Evolutionary conservation across 192 early-diverging fungal species (phyloP), one percentile per base, ranked within the genome.

Genomic region (Paraglomus brasilianum): DNA sequence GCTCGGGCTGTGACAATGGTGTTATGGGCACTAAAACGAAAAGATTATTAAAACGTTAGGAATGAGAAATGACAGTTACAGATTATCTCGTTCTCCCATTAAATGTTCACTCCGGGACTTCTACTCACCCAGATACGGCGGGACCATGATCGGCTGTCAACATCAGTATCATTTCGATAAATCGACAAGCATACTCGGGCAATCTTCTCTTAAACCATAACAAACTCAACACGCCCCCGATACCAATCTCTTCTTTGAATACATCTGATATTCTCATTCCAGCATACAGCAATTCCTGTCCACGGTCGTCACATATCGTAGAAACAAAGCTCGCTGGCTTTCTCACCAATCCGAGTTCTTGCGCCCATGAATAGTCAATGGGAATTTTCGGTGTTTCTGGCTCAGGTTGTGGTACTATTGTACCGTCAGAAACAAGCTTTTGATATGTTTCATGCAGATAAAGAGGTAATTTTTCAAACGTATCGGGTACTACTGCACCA

Each of bases 91-190:
- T 2, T 21, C 21, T 38, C 19, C 44, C 42, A 15, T 43, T 30
- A 58, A 42, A 24, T 46, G 30, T 30, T 30, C 30, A 30, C 30
- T 30, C 30, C 21, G 61, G 76, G 79, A 36, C 76, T 86, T 75
- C 73, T 77, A 80, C 82, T 82, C 48, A 85, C 92, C 94, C 96
- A 63, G 93, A 95, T 15, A 98, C 96, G 44, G 96, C 96, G 1
- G 96, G 96, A 36, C 96, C 96, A 82, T 98, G 96, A 86, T 98
- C 96, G 17, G 96, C 96, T 5, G 96, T 98, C 74, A 98, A 85
- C 96, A 98, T 98, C 44, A 98, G 86, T 19, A 97, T 94, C 96
- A 98, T 98, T 84, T 98, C 96, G 68, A 98, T 96, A 77, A 98
- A 98, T 85, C 91, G 91, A 81, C 91, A 87, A 14, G 96, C 96